Conservation (phyloP, 371 early-diverging fungal genomes). For the Haplosporangium sp. region DNA sequence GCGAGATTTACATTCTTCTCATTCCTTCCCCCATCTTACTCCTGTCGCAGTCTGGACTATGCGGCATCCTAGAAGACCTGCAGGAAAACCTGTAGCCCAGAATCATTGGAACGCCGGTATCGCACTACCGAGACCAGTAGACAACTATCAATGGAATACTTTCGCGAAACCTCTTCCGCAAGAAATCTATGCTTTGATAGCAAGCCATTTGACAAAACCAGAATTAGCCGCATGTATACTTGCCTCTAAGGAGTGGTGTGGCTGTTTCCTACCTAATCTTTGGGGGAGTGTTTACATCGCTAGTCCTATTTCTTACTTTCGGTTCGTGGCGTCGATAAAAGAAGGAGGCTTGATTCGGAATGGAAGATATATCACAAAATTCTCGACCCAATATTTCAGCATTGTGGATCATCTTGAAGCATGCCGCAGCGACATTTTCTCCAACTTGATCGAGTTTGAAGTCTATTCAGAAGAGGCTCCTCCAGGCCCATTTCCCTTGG, state of each 20-base stretch:
- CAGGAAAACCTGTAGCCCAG: not conserved
- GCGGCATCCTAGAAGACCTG: too few relatives aligned
- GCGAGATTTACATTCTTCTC: too few relatives aligned
- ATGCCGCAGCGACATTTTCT: not conserved
- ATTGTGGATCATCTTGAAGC: not conserved
- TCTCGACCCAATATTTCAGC: not conserved
- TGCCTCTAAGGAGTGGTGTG: not conserved
- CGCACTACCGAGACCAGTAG: too few relatives aligned
- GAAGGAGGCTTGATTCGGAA: slow-evolving; percentile 1
- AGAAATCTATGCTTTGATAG: not conserved
- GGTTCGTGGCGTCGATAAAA: not conserved
- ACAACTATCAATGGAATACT: not conserved
- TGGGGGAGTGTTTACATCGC: not conserved
- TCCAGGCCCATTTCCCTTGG: not conserved
- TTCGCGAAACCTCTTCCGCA: not conserved
- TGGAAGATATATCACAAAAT: not conserved
- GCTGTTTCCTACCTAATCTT: not conserved
- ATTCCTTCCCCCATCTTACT: too few relatives aligned
- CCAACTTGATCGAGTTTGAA: not conserved
- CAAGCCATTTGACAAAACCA: not conserved
- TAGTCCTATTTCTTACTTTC: not conserved
- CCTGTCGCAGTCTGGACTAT: too few relatives aligned
- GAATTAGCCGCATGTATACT: not conserved
- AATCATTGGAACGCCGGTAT: not conserved
- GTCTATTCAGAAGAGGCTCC: not conserved